Base-by-base conservation (phyloP, 805 yeast genomes). In the Ogataea minuta region DNA sequence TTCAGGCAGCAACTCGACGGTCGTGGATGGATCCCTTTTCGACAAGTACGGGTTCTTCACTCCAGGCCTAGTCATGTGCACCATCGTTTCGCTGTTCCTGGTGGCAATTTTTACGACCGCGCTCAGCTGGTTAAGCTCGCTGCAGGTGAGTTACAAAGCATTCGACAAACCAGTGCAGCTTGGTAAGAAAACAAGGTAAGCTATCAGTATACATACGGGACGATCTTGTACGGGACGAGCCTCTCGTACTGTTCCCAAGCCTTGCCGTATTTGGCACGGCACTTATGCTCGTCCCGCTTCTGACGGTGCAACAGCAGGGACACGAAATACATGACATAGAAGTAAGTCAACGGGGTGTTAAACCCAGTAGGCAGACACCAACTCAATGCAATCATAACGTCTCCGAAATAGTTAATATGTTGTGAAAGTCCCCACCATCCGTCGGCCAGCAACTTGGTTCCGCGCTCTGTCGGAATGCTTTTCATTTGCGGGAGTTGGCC, bases 401-500 rank as follows among this genome's bases (percentile, higher is more conserved):
- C 99, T 29, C 99, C 99, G 43, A 90, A 74, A 63, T 93, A 93
- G 59, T 93, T 93, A 57, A 87, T 88, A 61, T 93, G 99, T 50
- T 95, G 95, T 6, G 95, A 80, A 13, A 71, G 61, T 2, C 84
- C 84, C 99, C 99, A 93, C 99, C 98, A 93, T 3, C 98, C 96
- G 54, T 88, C 93, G 39, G 80, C 76, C 31, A 93, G 66, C 48
- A 93, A 72, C 56, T 77, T 84, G 17, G 95, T 82, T 1, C 95
- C 95, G 11, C 84, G 77, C 21, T 73, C 68, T 0, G 97, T 83
- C 47, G 76, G 67, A 43, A 93, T 84, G 39, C 76, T 80, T 46
- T 77, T 74, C 64, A 88, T 66, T 56, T 86, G 79, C 2, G 70
- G 59, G 42, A 89, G 71, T 50, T 82, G 76, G 11, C 96, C 95